Base-by-base conservation (phyloP, 2,329 filamentous ascomycete genomes). In the Alternaria viburni region DNA sequence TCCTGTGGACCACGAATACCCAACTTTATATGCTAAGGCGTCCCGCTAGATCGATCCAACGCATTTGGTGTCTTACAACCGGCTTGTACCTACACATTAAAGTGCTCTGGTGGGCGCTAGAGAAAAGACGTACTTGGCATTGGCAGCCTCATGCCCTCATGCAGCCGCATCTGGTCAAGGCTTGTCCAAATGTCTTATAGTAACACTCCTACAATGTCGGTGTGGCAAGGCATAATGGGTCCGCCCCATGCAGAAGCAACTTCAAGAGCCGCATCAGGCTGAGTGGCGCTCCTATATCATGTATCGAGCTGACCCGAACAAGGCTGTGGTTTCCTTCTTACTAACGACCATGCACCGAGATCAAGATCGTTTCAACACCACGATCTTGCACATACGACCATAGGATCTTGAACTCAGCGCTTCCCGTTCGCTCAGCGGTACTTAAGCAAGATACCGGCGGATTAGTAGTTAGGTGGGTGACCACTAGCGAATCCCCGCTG, bases 291-390 rank as follows among this genome's bases (percentile, higher is more conserved):
- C 1, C n/a, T 41, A n/a, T 3, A 17, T 2, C 15, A 3, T 41
- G 1, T 4, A 1, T 10, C 1, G 32, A 6, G 36, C 36, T 41
- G n/a, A 41, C 36, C 0, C 36, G 9, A 41, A 3, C 0, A 0
- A 41, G 36, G 36, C 36, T 41, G 36, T 41, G 32, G 8, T 1
- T n/a, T 0, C 4, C 2, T 5, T 41, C 4, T 41, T 10, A 5
- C 32, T n/a, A n/a, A 36, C 9, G 30, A 3, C 6, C 8, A 32
- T 32, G 13, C 0, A 32, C 13, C 3, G 6, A 32, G 13, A 15
- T 15, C 6, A 32, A 32, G 5, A 1, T 23, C 12, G 1, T 32
- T 8, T 32, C 6, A 32, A 13, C 1, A 32, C 3, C 0, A 2
- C 26, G 2, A 2, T 28, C 26, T 28, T 28, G 26, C 2, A 28